Evolutionary conservation across 768 basidiomycete genomes (phyloP), one percentile per base, ranked within the genome.

Genomic region (Suillus subluteus): DNA sequence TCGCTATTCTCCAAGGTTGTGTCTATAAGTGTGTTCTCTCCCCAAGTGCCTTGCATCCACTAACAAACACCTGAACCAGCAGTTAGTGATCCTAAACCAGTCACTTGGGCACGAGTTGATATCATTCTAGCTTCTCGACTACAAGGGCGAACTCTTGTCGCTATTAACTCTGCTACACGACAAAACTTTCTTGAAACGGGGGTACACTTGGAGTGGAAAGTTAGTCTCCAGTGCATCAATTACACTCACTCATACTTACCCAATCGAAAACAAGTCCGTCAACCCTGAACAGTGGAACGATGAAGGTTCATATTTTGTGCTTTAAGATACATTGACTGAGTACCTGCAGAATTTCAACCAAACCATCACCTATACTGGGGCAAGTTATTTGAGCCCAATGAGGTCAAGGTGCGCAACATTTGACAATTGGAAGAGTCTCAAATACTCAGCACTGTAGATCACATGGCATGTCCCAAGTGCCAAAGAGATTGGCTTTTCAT

Each of bases 321-420:
- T 43, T 35, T 54, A 38, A 13, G 7, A 15, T 44, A 46, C 52
- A 66, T 65, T 18, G 50, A 54, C 68, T 52, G 26, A 40, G 54
- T 37, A 46, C 21, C 13, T 13, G 12, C 70, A 92, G 92, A 91
- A 26, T 92, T 94, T 78, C 82, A 84, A 58, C 75, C 78, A 62
- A 88, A 87, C 64, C 91, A 94, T 72, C 88, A 92, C 75, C 82
- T 81, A 23, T 83, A 87, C 70, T 96, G 94, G 94, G 95, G 94
- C 9, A 91, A 92, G 72, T 74, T 90, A 15, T 95, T 92, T 76
- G 80, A 81, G 26, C 81, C 87, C 15, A 83, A 87, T 52, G 90
- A 95, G 43, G 86, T 95, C 67, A 84, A 84, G 76, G 91, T 93
- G 71, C 70, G 80, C 72, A 6, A 16, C n/a, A 13, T 65, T 63